These are phyloP conservation scores for Euphorbia schlechtendalii DNA, from an alignment of 441 rosid genomes.

Conservation along the genomic window DNA sequence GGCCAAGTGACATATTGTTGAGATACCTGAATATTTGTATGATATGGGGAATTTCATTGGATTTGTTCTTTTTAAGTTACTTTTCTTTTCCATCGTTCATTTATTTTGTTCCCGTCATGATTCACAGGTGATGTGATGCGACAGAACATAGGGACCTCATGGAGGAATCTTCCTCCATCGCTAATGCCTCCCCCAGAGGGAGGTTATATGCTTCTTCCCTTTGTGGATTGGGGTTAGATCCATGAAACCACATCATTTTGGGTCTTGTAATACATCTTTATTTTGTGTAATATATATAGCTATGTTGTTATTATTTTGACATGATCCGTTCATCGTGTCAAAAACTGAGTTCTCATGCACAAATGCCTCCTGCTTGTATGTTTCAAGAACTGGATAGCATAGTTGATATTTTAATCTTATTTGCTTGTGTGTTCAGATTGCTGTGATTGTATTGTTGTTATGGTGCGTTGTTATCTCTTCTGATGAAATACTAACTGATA, in stretches of 20 bases:
- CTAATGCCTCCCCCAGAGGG: conserved; percentile 79
- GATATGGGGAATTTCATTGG: neutral
- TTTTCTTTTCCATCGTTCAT: neutral
- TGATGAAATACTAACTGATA: neutral
- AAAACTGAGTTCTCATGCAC: neutral
- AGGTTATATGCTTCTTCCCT: conserved; percentile 61
- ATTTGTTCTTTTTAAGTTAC: neutral
- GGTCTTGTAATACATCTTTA: too few relatives aligned
- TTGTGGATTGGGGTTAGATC: conserved; percentile 73
- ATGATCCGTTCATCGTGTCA: conserved; percentile 1
- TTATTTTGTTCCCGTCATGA: conserved; percentile 5
- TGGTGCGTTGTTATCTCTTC: neutral
- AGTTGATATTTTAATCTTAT: neutral
- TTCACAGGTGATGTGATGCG: conserved; percentile 37
- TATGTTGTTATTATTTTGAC: neutral
- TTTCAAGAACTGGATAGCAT: neutral
- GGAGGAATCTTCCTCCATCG: conserved; percentile 84
- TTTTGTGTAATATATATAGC: neutral
- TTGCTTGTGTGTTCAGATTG: neutral
- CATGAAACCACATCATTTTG: neutral
- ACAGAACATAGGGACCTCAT: conserved; percentile 41
- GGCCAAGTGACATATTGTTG: neutral
- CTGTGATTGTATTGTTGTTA: neutral
- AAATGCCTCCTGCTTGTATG: conserved; percentile 6
- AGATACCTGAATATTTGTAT: neutral